Evolutionary conservation across 192 early-diverging fungal genomes (phyloP).

Genomic region (Linnemannia exigua): DNA sequence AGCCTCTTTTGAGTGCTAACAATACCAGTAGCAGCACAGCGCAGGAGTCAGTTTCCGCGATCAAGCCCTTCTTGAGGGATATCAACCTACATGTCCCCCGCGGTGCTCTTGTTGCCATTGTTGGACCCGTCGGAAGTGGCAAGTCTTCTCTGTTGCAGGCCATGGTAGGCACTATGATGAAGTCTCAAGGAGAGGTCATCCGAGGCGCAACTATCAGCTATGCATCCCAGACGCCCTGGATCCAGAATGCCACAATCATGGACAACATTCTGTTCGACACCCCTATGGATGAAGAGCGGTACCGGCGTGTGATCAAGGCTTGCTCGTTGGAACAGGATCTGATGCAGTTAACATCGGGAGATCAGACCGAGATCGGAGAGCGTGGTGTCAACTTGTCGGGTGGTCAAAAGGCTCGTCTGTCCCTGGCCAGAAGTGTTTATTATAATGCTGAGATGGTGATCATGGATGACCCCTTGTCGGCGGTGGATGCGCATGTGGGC

Average conservation of each 20-base stretch:
- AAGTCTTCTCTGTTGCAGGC: constrained; percentile 90
- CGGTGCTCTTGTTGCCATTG: constrained; percentile 78
- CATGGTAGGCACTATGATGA: constrained; percentile 87
- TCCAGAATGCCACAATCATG: constrained; percentile 82
- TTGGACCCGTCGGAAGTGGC: constrained; percentile 87
- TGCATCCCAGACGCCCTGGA: constrained; percentile 89
- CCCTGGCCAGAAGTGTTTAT: constrained; percentile 90
- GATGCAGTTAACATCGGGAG: constrained; percentile 65
- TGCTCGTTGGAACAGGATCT: constrained; percentile 73
- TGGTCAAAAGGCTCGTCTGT: constrained; percentile 90
- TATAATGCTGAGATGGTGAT: constrained; percentile 73
- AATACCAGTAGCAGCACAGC: background rate
- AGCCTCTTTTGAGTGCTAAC: constrained; percentile 2
- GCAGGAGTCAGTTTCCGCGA: constrained; percentile 3
- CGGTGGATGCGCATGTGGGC: constrained; percentile 87
- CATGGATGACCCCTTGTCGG: constrained; percentile 91
- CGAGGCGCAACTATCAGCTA: constrained; percentile 82
- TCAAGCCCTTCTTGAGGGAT: constrained; percentile 61
- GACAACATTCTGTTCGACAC: constrained; percentile 82
- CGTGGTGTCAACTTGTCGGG: constrained; percentile 89
- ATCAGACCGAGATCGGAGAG: constrained; percentile 79
- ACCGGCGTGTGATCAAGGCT: constrained; percentile 65
- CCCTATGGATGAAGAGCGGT: constrained; percentile 66
- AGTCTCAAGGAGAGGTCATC: constrained; percentile 66
- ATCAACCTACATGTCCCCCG: constrained; percentile 43